Percentiles rank a stretch among this genome's conserved stretches.
Conservation (phyloP, 495 filamentous ascomycete genomes). For the Evernia prunastri region DNA sequence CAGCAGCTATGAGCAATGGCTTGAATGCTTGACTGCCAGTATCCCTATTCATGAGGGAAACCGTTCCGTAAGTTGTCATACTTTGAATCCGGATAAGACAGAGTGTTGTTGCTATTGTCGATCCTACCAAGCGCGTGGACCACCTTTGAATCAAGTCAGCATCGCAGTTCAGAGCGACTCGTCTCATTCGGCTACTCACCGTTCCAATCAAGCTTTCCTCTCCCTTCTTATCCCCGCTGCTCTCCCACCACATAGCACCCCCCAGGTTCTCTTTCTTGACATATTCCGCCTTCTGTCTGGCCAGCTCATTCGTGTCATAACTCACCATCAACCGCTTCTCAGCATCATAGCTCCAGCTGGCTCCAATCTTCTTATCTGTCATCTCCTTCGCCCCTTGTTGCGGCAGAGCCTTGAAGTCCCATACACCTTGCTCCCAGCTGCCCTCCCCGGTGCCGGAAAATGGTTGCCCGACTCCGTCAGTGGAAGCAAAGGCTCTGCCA, state of each 20-base stretch:
- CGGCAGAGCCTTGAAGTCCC: conserved; percentile 65
- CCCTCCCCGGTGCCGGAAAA: conserved; percentile 63
- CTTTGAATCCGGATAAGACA: conserved; percentile 66
- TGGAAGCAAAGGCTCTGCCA: conserved; percentile 70
- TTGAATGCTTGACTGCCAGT: background rate
- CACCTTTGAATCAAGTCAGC: conserved; percentile 26
- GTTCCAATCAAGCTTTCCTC: conserved; percentile 56
- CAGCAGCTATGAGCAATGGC: background rate
- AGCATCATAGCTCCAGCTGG: conserved; percentile 66
- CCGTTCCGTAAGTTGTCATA: conserved; percentile 69
- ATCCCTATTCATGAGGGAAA: conserved; percentile 27
- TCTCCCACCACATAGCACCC: conserved; percentile 91
- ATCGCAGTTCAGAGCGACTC: background rate
- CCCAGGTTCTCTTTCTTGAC: conserved; percentile 58
- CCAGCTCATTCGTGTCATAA: conserved; percentile 63
- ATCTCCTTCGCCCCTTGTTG: conserved; percentile 34
- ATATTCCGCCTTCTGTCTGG: conserved; percentile 57
- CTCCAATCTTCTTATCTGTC: conserved; percentile 37
- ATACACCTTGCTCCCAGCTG: conserved; percentile 69
- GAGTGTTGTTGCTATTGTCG: conserved; percentile 58
- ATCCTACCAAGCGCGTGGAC: conserved; percentile 48
- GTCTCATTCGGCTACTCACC: conserved; percentile 30
- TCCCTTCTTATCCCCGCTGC: conserved; percentile 60
- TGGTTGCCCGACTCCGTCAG: conserved; percentile 59
- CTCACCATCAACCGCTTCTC: conserved; percentile 55